phyloP scores from a whole-genome alignment of 441 rosid genomes.

The California macrophylla region DNA sequence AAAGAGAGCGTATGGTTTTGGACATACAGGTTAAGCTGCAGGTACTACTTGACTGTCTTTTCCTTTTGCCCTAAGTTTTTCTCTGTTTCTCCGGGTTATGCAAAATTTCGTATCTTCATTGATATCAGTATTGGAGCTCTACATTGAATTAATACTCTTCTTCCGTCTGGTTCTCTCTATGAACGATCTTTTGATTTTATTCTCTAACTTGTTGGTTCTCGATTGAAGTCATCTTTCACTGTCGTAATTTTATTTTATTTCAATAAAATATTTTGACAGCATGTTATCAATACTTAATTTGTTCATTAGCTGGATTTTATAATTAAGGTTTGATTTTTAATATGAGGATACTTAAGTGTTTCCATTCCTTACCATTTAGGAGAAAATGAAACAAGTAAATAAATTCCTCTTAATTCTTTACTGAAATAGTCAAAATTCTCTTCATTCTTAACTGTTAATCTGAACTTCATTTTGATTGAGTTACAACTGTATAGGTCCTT shows the following conservation, averaged over 20 bases:
- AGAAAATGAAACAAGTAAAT: background rate
- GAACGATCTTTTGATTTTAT: background rate
- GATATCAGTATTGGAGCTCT: background rate
- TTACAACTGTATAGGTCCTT: background rate
- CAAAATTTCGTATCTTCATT: background rate
- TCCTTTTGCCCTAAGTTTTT: background rate
- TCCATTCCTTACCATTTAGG: slow-evolving; percentile 1
- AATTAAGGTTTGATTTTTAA: background rate
- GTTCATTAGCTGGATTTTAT: background rate
- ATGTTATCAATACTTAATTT: background rate
- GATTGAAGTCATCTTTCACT: background rate
- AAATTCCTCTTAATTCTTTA: too few relatives aligned
- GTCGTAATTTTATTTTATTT: background rate
- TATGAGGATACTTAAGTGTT: background rate
- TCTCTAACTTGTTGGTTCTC: background rate
- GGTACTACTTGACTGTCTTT: slow-evolving; percentile 35
- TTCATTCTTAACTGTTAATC: background rate
- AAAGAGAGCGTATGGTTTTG: slow-evolving; percentile 96
- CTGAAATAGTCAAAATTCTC: background rate
- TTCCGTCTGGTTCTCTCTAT: background rate
- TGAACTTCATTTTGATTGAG: background rate
- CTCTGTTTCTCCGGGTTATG: background rate
- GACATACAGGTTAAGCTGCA: slow-evolving; percentile 97
- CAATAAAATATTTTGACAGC: background rate
- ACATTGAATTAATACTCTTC: background rate